Base-by-base conservation (phyloP, 202 grass and related monocot genomes). In the Setaria viridis region DNA sequence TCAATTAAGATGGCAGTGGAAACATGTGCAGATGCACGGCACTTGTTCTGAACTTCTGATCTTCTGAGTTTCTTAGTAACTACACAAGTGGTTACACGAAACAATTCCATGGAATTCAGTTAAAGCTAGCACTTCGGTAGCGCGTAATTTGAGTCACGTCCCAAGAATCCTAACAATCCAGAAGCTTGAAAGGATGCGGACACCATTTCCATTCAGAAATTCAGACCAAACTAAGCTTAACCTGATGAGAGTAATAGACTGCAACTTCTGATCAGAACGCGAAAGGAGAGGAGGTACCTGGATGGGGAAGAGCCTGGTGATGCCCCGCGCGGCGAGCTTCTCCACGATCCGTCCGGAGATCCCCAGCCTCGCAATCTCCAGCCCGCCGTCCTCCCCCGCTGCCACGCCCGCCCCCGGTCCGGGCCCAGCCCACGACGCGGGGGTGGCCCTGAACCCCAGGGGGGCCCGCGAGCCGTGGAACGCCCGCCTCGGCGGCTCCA, bases 221-320 rank as follows among this genome's bases (percentile, higher is more conserved):
- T 15, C 43, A 29, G 16, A 35, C 67, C 4, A 11, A 46, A 74
- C 0, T 62, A 8, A 67, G 33, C 66, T 25, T 25, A 43, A 33
- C 3, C 55, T n/a, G 35, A 37, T 37, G 2, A 37, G 35, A 37
- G 35, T 54, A 32, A 11, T 13, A 14, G 9, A 16, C 60, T 34
- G 4, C 14, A 54, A 11, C 12, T 48, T 67, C 30, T 1, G 15
- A 41, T 21, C 14, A 25, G 5, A 4, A 19, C 17, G 43, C 13
- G 55, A 62, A 3, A 62, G 34, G 33, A 34, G 20, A 51, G 29
- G 34, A 39, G 6, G 48, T 54, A 99, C 96, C 93, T 95, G 93
- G 84, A 99, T 99, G 37, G 96, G 96, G 70, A 99, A 99, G 66
- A 99, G 93, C 93, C 81, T 94, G 79, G 80, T 84, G 82, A 99